Conservation (phyloP, 768 basidiomycete species). For the Lentinula boryana region DNA sequence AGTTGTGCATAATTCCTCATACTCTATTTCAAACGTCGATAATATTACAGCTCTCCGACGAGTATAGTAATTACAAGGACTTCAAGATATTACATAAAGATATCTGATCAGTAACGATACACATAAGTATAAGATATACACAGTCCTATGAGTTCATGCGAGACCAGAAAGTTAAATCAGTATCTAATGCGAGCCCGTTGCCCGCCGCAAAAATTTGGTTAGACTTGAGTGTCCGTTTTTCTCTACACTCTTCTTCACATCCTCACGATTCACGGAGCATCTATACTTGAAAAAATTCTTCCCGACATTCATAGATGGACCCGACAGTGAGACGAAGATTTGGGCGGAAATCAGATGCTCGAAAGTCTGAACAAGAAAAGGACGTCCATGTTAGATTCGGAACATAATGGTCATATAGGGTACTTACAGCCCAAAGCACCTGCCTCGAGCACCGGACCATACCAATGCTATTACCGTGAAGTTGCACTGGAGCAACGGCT, state of each 20-base stretch:
- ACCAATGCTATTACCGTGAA: conserved; percentile 70
- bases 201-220: conserved; percentile 22
- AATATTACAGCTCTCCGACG: too few relatives aligned
- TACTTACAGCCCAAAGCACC: conserved; percentile 61
- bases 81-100: too few relatives aligned
- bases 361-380: conserved; percentile 52
- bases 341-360: conserved; percentile 54
- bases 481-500: conserved; percentile 65
- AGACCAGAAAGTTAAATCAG: not conserved
- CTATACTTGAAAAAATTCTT: conserved; percentile 76
- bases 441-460: conserved; percentile 63
- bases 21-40: too few relatives aligned
- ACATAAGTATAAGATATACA: not conserved
- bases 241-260: conserved; percentile 64
- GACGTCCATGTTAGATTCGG: not conserved
- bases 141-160: not conserved
- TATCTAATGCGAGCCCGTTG: not conserved
- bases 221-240: conserved; percentile 61
- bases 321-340: conserved; percentile 49
- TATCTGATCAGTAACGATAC: not conserved
- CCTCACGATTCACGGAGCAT: conserved; percentile 55
- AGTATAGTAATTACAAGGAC: too few relatives aligned
- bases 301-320: conserved; percentile 42
- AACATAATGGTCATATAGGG: not conserved
- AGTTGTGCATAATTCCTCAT: too few relatives aligned